These are phyloP conservation scores for Acanthamoeba lenticulata DNA, from an alignment of 208 protist genomes.

Conservation along the genomic window DNA sequence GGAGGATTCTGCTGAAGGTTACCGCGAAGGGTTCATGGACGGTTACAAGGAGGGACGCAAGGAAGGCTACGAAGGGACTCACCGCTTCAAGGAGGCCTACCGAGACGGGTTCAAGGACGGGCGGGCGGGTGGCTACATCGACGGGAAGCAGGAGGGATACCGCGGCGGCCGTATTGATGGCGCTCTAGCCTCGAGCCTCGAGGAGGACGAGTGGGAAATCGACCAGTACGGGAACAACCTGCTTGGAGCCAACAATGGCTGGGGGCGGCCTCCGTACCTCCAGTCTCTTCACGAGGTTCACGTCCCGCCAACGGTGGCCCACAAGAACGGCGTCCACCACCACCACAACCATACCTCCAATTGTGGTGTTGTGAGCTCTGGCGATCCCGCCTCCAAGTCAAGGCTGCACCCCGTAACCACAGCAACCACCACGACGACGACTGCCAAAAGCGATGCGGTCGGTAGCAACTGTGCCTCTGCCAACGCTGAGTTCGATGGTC, in stretches of 20 bases:
- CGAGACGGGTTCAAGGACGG: neutral
- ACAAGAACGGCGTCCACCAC: too few relatives aligned
- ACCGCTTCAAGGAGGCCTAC: neutral
- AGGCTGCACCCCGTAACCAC: neutral
- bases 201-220: constrained; percentile 2
- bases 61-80: neutral
- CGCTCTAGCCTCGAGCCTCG: neutral
- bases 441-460: too few relatives aligned
- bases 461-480: neutral
- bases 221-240: neutral
- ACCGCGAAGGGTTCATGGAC: neutral
- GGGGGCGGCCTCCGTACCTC: neutral
- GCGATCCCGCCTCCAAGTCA: too few relatives aligned
- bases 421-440: neutral
- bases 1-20: neutral
- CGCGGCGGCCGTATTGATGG: neutral
- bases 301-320: too few relatives aligned
- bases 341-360: neutral
- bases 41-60: neutral
- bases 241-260: neutral
- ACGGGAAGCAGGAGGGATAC: neutral
- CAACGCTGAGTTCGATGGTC: too few relatives aligned
- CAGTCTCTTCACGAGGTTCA: too few relatives aligned
- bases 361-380: too few relatives aligned
- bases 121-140: neutral